Conservation (phyloP, 768 basidiomycete species). For the Lentinula sp. region DNA sequence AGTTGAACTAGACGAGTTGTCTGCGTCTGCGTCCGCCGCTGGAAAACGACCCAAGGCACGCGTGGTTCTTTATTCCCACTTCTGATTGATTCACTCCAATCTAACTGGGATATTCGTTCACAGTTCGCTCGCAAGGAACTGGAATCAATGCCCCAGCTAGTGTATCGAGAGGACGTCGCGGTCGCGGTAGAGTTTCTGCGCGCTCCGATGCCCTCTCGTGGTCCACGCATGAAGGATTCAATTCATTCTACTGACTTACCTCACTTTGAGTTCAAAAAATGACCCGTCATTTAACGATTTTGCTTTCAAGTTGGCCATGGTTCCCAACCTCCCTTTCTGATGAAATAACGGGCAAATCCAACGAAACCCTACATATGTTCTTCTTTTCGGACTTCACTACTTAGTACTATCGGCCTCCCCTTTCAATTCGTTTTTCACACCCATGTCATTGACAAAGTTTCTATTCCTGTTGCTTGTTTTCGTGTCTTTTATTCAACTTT, state of each 20-base stretch:
- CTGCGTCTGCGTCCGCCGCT: slow-evolving; percentile 6
- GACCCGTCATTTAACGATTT: background rate
- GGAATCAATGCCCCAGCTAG: slow-evolving; percentile 6
- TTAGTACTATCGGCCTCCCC: background rate
- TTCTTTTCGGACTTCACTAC: background rate
- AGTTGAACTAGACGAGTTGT: too few species aligned
- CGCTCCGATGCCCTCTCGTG: background rate
- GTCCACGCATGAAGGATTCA: background rate
- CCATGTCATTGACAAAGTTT: background rate
- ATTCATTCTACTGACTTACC: too few species aligned
- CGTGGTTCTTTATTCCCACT: background rate
- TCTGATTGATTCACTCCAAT: background rate
- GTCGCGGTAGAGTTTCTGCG: background rate
- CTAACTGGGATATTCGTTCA: background rate
- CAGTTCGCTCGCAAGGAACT: slow-evolving; percentile 15
- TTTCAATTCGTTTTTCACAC: background rate
- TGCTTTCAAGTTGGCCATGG: background rate
- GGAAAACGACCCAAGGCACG: slow-evolving; percentile 36
- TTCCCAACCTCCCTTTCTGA: background rate
- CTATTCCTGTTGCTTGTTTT: background rate
- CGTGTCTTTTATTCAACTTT: background rate
- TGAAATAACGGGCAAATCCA: background rate
- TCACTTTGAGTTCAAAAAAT: background rate
- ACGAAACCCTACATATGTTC: slow-evolving; percentile 4
- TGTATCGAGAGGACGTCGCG: background rate